Base-by-base conservation (phyloP, 1,139 yeast species). In the Debaryomycetaceae sp. region DNA sequence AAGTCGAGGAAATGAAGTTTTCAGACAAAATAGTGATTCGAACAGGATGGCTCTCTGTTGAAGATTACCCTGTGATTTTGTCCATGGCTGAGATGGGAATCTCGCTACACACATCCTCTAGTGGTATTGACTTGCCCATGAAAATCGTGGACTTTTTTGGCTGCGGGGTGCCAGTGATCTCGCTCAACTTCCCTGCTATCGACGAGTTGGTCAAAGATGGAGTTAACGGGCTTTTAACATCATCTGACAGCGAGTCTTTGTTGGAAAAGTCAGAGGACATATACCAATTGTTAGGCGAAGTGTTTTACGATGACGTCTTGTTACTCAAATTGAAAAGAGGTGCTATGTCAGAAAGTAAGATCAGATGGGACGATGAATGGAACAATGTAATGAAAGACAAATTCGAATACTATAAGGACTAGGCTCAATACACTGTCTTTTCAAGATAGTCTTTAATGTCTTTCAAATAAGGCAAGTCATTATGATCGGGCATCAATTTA, bases 91-190 rank as follows among this genome's bases (percentile, higher is more conserved):
- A 93, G 59, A 59, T 91, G 33, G 98, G 97, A 5, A 76, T 95
- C 1, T 93, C 98, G 0, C 70, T 95, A 47, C 99, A 95, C 63
- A 80, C 85, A 5, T 90, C 98, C 0, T 87, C 96, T 35, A 86
- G 96, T 44, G 99, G 99, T 0, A 75, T 88, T 48, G 99, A 95
- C 59, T 72, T 95, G 47, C 99, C 99, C 0, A 95, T 95, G 99
- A 95, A 95, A 63, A 87, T 93, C 37, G 85, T 93, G 6, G 99
- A 93, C 59, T 84, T 93, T 78, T 91, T 91, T 71, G 99, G 99
- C 0, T 88, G 95, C 51, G 99, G 99, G 0, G 71, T 93, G 6
- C 99, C 99, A 1, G 98, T 90, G 0, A 72, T 91, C 3, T 81
- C 97, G 0, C 69, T 91, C 45, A 70, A 75, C 36, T 93, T 87